Base-by-base conservation (phyloP, 306 rosid genomes). In the Vicia villosa region DNA sequence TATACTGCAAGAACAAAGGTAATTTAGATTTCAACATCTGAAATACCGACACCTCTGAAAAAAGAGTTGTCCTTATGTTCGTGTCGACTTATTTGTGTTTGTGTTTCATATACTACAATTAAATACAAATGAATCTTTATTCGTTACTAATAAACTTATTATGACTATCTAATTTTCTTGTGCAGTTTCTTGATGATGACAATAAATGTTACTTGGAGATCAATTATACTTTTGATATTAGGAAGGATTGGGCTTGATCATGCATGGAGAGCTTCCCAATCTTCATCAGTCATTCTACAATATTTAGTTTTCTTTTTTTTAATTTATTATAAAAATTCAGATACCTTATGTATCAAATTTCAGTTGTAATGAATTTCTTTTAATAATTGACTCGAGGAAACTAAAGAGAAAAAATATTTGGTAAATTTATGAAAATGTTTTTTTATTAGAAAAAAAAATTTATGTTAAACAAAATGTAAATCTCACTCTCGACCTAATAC, bases 1-100 rank as follows among this genome's bases (percentile, higher is more conserved):
- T 94, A 94, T 74, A 80, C 97, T 54, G 98, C 97, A 14, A 88
- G 69, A 84, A 78, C 90, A 70, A 94, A 87, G 91, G 97, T 90
- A 68, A 66, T 26, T 52, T n/a, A n/a, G n/a, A n/a, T n/a, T n/a
- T n/a, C n/a, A n/a, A n/a, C n/a, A n/a, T n/a, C n/a, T n/a, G n/a
- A n/a, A n/a, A n/a, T n/a, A n/a, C n/a, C n/a, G n/a, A n/a, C n/a
- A n/a, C n/a, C n/a, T n/a, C n/a, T n/a, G n/a, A n/a, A n/a, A n/a
- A n/a, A n/a, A n/a, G n/a, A n/a, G n/a, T n/a, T n/a, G n/a, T n/a
- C n/a, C n/a, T n/a, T n/a, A n/a, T n/a, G n/a, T n/a, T n/a, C n/a
- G n/a, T n/a, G n/a, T n/a, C n/a, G n/a, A n/a, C n/a, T n/a, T n/a
- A n/a, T n/a, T n/a, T 24, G 28, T 24, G 4, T 24, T 4, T 24